A percentile compares a stretch with the other conserved stretches of the same genome.
Evolutionary conservation across 202 grass and related monocot genomes (phyloP).

Genomic region (Setaria italica): DNA sequence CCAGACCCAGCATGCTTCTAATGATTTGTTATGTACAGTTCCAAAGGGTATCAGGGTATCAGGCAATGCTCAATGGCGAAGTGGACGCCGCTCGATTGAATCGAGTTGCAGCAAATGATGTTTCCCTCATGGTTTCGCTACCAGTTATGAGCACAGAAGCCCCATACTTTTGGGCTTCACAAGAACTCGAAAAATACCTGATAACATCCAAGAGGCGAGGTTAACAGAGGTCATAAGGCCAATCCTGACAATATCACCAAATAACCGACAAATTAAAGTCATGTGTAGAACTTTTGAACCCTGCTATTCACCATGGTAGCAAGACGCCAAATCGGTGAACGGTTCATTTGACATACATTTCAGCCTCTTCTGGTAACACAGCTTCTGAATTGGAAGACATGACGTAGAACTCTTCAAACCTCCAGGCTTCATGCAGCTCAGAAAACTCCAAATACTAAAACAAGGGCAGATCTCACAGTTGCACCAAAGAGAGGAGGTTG

Average conservation of each 20-base stretch:
- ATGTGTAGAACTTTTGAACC: background rate
- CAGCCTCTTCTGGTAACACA: slow-evolving; percentile 38
- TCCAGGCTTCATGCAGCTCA: background rate
- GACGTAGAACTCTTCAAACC: slow-evolving; percentile 56
- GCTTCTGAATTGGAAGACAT: slow-evolving; percentile 53
- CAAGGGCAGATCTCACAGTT: slow-evolving; percentile 37
- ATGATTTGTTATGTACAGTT: slow-evolving; percentile 5
- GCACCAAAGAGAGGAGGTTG: slow-evolving; percentile 33
- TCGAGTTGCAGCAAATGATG: background rate
- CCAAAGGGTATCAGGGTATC: background rate
- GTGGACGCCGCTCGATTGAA: background rate
- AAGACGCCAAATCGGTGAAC: slow-evolving; percentile 13
- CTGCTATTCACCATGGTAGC: background rate
- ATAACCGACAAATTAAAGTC: background rate
- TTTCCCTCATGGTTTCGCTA: background rate
- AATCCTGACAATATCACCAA: background rate
- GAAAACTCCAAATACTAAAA: slow-evolving; percentile 51
- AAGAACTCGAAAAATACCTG: background rate
- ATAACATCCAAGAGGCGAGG: background rate
- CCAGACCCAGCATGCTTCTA: background rate
- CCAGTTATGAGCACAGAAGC: background rate
- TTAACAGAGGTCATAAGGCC: background rate
- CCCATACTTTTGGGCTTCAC: background rate
- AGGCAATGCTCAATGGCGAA: background rate
- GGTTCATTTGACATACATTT: slow-evolving; percentile 45